A percentile compares a stretch with the other conserved stretches of the same genome.
phyloP scores from a whole-genome alignment of 768 basidiomycete species.

The Boletus rubescentipes region DNA sequence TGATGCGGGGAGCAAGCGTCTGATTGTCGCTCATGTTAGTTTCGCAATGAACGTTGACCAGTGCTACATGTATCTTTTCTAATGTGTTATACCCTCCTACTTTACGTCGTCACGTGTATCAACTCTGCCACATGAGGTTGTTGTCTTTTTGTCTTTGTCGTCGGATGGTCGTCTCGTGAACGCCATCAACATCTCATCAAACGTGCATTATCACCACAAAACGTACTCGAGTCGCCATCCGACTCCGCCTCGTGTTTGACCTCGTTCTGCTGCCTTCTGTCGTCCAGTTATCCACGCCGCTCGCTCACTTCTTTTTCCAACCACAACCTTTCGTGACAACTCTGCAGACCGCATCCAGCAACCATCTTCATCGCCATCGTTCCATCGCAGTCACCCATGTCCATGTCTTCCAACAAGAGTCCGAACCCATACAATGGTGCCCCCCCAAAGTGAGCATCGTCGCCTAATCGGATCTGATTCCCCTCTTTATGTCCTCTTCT shows the following conservation, averaged over 20 bases:
- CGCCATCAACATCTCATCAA: not conserved
- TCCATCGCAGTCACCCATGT: slow-evolving; percentile 24
- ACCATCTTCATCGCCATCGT: not conserved
- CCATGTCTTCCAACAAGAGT: slow-evolving; percentile 36
- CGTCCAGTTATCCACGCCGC: slow-evolving; percentile 2
- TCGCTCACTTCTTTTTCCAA: not conserved
- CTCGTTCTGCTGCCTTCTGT: slow-evolving; percentile 14
- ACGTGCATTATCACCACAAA: not conserved
- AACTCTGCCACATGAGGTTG: slow-evolving; percentile 12
- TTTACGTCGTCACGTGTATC: slow-evolving; percentile 12
- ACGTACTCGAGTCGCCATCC: not conserved
- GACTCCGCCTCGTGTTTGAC: slow-evolving; percentile 22
- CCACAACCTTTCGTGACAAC: slow-evolving; percentile 3
- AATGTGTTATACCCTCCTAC: slow-evolving; percentile 9
- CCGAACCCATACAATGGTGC: slow-evolving; percentile 33
- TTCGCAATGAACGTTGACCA: not conserved
- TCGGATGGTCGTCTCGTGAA: too few species aligned
- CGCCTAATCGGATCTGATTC: not conserved
- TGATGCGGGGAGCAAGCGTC: slow-evolving; percentile 1
- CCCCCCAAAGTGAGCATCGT: slow-evolving; percentile 33
- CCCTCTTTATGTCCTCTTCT: not conserved
- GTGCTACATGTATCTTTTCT: slow-evolving; percentile 2
- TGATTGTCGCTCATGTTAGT: slow-evolving; percentile 1
- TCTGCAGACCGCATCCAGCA: not conserved
- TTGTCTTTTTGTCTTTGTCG: too few species aligned